A percentile compares a stretch with the other conserved stretches of the same genome.
Evolutionary conservation across 1,284 basidiomycete species (phyloP).

Genomic region (Earliella scabrosa): DNA sequence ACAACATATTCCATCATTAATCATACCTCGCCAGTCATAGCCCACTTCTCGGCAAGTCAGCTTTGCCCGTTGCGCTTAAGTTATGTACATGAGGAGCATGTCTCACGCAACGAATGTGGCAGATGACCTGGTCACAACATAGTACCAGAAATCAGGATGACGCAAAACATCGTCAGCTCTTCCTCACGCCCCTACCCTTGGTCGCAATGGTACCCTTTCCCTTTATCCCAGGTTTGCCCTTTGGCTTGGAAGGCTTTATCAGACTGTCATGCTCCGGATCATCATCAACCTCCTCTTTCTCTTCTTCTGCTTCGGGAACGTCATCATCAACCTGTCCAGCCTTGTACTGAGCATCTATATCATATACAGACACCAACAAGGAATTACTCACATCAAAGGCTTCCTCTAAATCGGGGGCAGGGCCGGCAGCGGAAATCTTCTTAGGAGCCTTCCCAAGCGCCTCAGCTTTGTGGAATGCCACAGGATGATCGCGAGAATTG

Average conservation of each 20-base stretch:
- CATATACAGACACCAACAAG: neutral
- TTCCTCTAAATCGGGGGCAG: slow-evolving; percentile 89
- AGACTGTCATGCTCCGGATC: slow-evolving; percentile 55
- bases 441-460: slow-evolving; percentile 80
- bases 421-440: slow-evolving; percentile 72
- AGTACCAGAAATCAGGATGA: too few relatives aligned
- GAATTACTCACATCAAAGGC: slow-evolving; percentile 61
- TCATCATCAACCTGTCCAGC: slow-evolving; percentile 39
- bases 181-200: slow-evolving; percentile 29
- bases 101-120: too few relatives aligned
- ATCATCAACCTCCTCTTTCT: slow-evolving; percentile 38
- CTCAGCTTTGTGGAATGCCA: slow-evolving; percentile 87
- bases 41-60: too few relatives aligned
- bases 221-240: slow-evolving; percentile 37
- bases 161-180: slow-evolving; percentile 6
- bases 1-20: too few relatives aligned
- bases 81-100: too few relatives aligned
- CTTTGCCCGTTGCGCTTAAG: too few relatives aligned
- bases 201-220: slow-evolving; percentile 12
- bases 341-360: neutral
- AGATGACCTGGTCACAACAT: too few relatives aligned
- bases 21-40: too few relatives aligned
- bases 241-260: slow-evolving; percentile 47
- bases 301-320: slow-evolving; percentile 47
- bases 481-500: slow-evolving; percentile 85